Percentiles rank a stretch among this genome's conserved stretches.
Conservation (phyloP, 2,329 filamentous ascomycete genomes). For the Colletotrichum sojae region DNA sequence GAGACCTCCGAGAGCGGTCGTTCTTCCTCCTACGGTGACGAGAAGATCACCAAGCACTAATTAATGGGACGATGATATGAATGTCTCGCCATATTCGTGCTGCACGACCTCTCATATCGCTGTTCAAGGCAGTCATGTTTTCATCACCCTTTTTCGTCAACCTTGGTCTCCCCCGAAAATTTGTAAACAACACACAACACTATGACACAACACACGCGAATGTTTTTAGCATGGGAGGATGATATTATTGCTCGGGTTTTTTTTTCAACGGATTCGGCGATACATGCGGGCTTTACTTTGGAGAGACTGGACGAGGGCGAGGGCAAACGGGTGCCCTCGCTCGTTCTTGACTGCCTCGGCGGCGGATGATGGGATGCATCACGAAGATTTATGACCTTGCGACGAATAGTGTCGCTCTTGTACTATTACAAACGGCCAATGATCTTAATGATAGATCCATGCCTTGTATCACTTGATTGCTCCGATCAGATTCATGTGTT, state of each 20-base stretch:
- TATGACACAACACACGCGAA: constrained; percentile 7
- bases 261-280: constrained; percentile 26
- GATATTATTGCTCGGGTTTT: constrained; percentile 6
- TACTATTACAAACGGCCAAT: constrained; percentile 38
- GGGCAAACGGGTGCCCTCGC: not conserved
- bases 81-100: constrained; percentile 7
- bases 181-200: constrained; percentile 15
- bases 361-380: constrained; percentile 33
- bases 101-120: constrained; percentile 19
- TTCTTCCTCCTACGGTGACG: constrained; percentile 68
- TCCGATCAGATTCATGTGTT: not conserved
- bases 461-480: constrained; percentile 22
- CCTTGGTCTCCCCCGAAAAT: constrained; percentile 2
- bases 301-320: constrained; percentile 17
- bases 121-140: constrained; percentile 30
- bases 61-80: not conserved
- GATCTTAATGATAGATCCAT: constrained; percentile 35
- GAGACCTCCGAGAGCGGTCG: constrained; percentile 72
- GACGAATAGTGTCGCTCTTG: constrained; percentile 29
- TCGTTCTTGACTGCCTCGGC: constrained; percentile 26
- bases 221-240: constrained; percentile 19
- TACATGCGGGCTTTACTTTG: constrained; percentile 26
- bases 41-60: constrained; percentile 51
- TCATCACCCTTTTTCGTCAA: constrained; percentile 5
- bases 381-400: constrained; percentile 37